These are phyloP conservation scores for Grosmannia clavigera DNA, from an alignment of 2,329 filamentous ascomycete genomes.

Conservation along the genomic window DNA sequence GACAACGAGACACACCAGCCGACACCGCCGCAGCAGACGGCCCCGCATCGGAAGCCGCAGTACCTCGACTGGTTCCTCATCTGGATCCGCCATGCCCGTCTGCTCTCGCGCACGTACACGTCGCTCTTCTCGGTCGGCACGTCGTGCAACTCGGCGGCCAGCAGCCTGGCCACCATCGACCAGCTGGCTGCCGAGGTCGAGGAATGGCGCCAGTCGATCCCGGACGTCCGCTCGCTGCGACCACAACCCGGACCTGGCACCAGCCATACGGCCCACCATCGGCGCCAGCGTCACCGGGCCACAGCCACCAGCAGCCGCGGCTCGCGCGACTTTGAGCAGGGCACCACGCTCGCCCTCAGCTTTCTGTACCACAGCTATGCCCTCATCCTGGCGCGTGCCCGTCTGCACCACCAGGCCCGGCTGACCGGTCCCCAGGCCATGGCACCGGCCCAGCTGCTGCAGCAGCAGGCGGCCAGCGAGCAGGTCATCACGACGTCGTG, in stretches of 20 bases:
- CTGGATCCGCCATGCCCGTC: conserved; percentile 15
- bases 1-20: no score
- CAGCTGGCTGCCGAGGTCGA: conserved; percentile 18
- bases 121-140: conserved; percentile 19
- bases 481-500: conserved; percentile 1
- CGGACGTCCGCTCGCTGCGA: conserved; percentile 3
- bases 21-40: no score
- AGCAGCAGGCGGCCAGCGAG: not conserved
- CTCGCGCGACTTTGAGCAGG: conserved; percentile 1
- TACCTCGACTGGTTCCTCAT: conserved; percentile 17
- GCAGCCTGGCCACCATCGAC: conserved; percentile 16
- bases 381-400: conserved; percentile 17
- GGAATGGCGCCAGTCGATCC: conserved; percentile 17
- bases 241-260: not conserved
- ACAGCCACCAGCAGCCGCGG: conserved; percentile 7
- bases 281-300: not conserved
- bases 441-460: not conserved
- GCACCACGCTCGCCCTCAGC: conserved; percentile 12
- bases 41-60: not conserved
- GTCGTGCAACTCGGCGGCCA: conserved; percentile 13
- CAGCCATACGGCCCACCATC: conserved; percentile 7
- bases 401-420: conserved; percentile 9
- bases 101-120: conserved; percentile 18
- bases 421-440: not conserved
- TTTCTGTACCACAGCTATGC: conserved; percentile 18